Conservation (phyloP, 2,329 filamentous ascomycete genomes). For the Neonectria coccinea region DNA sequence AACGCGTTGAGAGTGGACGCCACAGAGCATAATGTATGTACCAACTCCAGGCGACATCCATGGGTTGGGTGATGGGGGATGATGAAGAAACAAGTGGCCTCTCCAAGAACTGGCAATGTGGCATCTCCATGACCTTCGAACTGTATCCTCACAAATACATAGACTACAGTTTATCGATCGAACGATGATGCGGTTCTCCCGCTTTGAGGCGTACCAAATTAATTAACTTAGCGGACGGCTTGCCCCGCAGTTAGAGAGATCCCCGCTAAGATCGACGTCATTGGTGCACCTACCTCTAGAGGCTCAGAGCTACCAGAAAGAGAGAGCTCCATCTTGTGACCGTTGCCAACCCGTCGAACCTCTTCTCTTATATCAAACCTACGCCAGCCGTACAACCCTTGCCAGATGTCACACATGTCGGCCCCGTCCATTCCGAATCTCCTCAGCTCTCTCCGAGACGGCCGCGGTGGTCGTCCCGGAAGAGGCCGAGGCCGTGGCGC, state of each 20-base stretch:
- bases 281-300: conserved; percentile 4
- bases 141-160: background rate
- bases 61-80: background rate
- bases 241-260: conserved; percentile 16
- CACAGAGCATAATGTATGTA: background rate
- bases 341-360: background rate
- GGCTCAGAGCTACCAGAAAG: background rate
- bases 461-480: conserved; percentile 52
- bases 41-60: background rate
- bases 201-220: background rate
- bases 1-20: too few species aligned
- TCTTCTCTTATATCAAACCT: conserved; percentile 20
- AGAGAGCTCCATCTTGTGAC: conserved; percentile 6
- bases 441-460: conserved; percentile 60
- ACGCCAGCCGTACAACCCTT: conserved; percentile 10
- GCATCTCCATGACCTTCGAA: background rate
- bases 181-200: background rate
- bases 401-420: conserved; percentile 64
- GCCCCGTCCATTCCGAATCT: conserved; percentile 84
- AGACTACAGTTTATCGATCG: background rate
- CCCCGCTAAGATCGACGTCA: conserved; percentile 26
- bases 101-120: background rate
- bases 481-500: conserved; percentile 47
- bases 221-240: background rate
- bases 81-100: background rate